Evolutionary conservation across 1,139 yeast species (phyloP).

Genomic region (Zygosaccharomyces sapae): DNA sequence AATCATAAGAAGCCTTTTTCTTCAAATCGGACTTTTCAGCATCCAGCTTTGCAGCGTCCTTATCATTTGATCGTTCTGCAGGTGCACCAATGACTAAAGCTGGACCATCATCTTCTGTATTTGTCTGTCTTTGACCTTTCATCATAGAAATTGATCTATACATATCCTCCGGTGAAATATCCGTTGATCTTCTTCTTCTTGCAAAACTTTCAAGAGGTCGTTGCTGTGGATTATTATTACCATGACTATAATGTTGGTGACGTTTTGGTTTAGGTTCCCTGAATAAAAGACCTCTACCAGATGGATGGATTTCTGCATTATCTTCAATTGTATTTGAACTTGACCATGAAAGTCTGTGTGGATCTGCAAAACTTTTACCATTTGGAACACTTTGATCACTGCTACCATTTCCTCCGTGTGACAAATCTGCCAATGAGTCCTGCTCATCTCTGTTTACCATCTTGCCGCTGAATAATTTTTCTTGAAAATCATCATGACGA

Average conservation of each 20-base stretch:
- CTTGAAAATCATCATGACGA: constrained; percentile 30
- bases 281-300: constrained; percentile 9
- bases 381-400: background rate
- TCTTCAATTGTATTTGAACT: constrained; percentile 13
- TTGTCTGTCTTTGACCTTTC: constrained; percentile 45
- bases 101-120: constrained; percentile 64
- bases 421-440: constrained; percentile 12
- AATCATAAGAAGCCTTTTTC: background rate
- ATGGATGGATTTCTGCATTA: constrained; percentile 7
- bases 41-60: background rate
- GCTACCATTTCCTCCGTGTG: background rate
- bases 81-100: constrained; percentile 79
- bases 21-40: background rate
- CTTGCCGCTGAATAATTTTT: constrained; percentile 36
- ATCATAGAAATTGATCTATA: constrained; percentile 76
- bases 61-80: constrained; percentile 46
- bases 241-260: background rate
- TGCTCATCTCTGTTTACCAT: constrained; percentile 34
- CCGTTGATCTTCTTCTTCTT: constrained; percentile 40
- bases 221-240: constrained; percentile 2
- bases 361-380: constrained; percentile 6
- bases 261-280: constrained; percentile 7
- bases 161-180: constrained; percentile 78
- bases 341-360: constrained; percentile 12
- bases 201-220: constrained; percentile 25